Evolutionary conservation across 1,284 basidiomycete species (phyloP).

Genomic region (Ceratobasidium sp.): DNA sequence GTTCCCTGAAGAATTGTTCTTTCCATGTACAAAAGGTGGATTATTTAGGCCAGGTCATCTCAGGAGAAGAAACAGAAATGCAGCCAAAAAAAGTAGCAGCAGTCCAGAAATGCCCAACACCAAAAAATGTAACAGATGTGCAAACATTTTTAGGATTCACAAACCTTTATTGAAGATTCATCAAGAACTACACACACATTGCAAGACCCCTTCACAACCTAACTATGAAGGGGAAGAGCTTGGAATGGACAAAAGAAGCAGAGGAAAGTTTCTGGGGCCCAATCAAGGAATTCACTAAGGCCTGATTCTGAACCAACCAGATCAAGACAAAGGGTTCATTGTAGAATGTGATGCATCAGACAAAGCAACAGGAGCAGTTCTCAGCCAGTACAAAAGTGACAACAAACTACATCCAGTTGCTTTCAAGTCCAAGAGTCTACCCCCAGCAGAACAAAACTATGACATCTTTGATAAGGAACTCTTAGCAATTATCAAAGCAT

Average conservation of each 20-base stretch:
- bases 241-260: constrained; percentile 31
- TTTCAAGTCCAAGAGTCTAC: constrained; percentile 44
- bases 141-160: constrained; percentile 48
- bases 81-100: constrained; percentile 45
- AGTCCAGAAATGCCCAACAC: constrained; percentile 46
- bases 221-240: constrained; percentile 40
- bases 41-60: constrained; percentile 47
- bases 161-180: constrained; percentile 43
- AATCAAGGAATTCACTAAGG: constrained; percentile 44
- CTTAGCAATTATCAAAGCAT: constrained; percentile 52
- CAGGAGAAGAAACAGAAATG: constrained; percentile 44
- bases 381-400: constrained; percentile 43
- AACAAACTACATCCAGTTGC: constrained; percentile 45
- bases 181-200: constrained; percentile 45
- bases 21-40: too few relatives aligned
- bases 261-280: constrained; percentile 45
- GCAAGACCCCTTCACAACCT: constrained; percentile 44
- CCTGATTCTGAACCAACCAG: constrained; percentile 45
- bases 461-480: constrained; percentile 58
- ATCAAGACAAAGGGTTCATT: too few relatives aligned
- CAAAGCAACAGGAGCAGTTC: constrained; percentile 46
- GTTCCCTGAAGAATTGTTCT: too few relatives aligned
- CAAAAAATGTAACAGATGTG: constrained; percentile 43
- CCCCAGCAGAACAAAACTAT: too few relatives aligned
- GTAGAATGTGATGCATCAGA: constrained; percentile 48